Conservation (phyloP, 768 basidiomycete genomes). For the Boletus vermiculosoides region DNA sequence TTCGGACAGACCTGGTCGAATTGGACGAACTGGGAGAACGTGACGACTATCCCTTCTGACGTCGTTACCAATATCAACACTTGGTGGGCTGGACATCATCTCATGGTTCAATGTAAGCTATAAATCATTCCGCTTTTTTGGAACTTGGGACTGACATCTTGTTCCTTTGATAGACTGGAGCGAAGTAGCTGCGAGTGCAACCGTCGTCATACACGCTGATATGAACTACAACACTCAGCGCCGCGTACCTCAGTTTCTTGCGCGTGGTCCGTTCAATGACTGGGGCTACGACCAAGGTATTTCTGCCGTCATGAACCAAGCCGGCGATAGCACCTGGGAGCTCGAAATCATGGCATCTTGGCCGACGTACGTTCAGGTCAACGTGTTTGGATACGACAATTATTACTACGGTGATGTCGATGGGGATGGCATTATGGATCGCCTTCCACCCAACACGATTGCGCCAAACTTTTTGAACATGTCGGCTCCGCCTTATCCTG, state of each 20-base stretch:
- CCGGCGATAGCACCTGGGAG: constrained; percentile 70
- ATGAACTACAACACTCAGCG: constrained; percentile 56
- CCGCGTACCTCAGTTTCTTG: constrained; percentile 84
- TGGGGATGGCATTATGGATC: constrained; percentile 83
- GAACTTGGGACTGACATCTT: not conserved
- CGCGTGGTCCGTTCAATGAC: constrained; percentile 84
- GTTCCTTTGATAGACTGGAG: constrained; percentile 66
- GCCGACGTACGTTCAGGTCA: constrained; percentile 88
- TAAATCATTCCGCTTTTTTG: not conserved
- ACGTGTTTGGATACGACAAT: constrained; percentile 88
- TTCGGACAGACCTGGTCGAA: constrained; percentile 82
- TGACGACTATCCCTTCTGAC: constrained; percentile 58
- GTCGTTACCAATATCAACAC: constrained; percentile 46
- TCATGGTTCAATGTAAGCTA: constrained; percentile 81
- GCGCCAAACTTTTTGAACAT: constrained; percentile 90
- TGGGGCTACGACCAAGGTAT: constrained; percentile 93
- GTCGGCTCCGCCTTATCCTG: constrained; percentile 84
- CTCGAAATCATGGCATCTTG: constrained; percentile 87
- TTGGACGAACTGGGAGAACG: constrained; percentile 79
- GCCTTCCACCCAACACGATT: constrained; percentile 83
- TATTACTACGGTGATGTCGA: constrained; percentile 93
- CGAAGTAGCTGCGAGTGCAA: constrained; percentile 55
- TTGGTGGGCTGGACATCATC: constrained; percentile 83
- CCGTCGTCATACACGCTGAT: constrained; percentile 78
- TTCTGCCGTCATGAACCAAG: constrained; percentile 62